Conservation (phyloP, 1,284 basidiomycete genomes). For the Sanghuangporus sanghuang region DNA sequence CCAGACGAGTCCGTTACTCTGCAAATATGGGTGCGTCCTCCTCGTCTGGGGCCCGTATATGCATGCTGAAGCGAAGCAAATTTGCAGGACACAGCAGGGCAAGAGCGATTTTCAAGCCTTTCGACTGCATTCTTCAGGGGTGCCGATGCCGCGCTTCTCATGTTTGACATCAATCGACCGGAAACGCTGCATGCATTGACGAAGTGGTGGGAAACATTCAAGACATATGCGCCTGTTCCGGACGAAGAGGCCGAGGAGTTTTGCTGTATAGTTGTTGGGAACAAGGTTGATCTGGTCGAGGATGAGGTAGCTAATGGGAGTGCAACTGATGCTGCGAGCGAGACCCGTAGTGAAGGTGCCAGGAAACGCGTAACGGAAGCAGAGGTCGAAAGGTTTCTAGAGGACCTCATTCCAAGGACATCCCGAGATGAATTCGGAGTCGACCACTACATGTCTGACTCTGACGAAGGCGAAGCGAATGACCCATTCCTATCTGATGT, state of each 20-base stretch:
- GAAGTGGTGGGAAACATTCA: slow-evolving; percentile 79
- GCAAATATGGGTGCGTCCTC: slow-evolving; percentile 69
- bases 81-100: slow-evolving; percentile 32
- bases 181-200: slow-evolving; percentile 51
- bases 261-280: slow-evolving; percentile 73
- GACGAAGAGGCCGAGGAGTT: slow-evolving; percentile 61
- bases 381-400: slow-evolving; percentile 42
- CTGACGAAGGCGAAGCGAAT: background rate
- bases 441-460: background rate
- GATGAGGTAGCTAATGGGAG: slow-evolving; percentile 16
- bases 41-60: slow-evolving; percentile 23
- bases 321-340: background rate
- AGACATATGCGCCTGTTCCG: slow-evolving; percentile 53
- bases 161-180: slow-evolving; percentile 70
- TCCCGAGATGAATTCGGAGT: background rate
- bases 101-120: slow-evolving; percentile 78
- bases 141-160: slow-evolving; percentile 74
- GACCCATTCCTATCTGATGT: slow-evolving; percentile 5
- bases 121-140: slow-evolving; percentile 79
- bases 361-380: slow-evolving; percentile 29
- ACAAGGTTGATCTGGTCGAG: slow-evolving; percentile 61
- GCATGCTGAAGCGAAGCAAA: background rate
- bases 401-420: slow-evolving; percentile 46
- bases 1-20: slow-evolving; percentile 53
- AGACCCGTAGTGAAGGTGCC: slow-evolving; percentile 13